Conservation (phyloP, 805 yeast species). For the Candida verbasci region DNA sequence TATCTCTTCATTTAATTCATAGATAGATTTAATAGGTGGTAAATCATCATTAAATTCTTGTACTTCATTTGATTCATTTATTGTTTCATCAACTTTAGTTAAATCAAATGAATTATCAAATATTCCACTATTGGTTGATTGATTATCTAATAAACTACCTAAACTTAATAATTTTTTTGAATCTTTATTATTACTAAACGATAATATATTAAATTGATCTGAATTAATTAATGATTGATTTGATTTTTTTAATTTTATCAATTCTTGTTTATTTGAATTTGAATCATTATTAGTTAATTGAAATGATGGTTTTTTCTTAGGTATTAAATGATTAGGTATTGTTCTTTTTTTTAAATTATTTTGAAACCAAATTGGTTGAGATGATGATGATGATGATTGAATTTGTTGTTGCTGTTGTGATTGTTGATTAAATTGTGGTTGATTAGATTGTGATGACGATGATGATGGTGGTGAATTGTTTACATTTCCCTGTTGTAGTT, state of each 20-base stretch:
- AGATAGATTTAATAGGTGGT: constrained; percentile 49
- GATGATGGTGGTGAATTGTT: not conserved
- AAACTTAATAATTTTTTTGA: constrained; percentile 2
- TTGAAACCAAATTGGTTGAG: constrained; percentile 35
- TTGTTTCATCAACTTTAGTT: constrained; percentile 23
- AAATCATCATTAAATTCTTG: constrained; percentile 19
- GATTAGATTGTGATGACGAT: not conserved
- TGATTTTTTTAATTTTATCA: not conserved
- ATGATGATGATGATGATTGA: constrained; percentile 5
- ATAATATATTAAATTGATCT: constrained; percentile 29
- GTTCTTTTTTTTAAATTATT: constrained; percentile 26
- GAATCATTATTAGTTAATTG: constrained; percentile 14
- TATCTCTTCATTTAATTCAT: constrained; percentile 44
- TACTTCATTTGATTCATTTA: constrained; percentile 16
- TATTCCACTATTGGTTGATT: too few relatives aligned
- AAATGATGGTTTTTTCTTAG: constrained; percentile 37
- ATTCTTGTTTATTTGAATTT: not conserved
- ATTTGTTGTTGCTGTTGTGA: constrained; percentile 11
- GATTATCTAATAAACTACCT: constrained; percentile 8
- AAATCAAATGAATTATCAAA: constrained; percentile 14
- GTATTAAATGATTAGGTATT: constrained; percentile 39
- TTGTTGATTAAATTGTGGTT: constrained; percentile 1
- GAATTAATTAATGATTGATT: not conserved
- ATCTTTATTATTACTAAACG: constrained; percentile 29
- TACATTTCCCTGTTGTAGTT: constrained; percentile 1